phyloP scores from a whole-genome alignment of 2,329 filamentous ascomycete genomes.

The Dothidotthia symphoricarpi region DNA sequence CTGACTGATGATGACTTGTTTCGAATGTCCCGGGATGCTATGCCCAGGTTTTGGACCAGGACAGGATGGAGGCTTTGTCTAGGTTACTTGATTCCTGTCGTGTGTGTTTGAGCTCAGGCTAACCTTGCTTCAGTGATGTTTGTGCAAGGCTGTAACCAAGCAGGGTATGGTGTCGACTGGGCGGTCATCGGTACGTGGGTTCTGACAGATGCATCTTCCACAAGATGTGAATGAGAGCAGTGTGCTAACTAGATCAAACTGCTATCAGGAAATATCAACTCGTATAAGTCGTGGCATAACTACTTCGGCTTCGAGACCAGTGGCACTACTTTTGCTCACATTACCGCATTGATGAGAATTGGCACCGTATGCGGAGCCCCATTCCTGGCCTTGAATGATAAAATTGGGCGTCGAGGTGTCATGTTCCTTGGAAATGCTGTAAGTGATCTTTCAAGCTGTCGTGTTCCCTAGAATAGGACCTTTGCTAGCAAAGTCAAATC shows the following conservation, averaged over 20 bases:
- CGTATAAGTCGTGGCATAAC: constrained; percentile 44
- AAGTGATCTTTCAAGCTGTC: no score
- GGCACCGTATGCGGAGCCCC: constrained; percentile 49
- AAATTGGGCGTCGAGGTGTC: constrained; percentile 49
- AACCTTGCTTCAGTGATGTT: constrained; percentile 38
- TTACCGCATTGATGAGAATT: constrained; percentile 52
- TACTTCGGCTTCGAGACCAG: constrained; percentile 46
- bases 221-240: no score
- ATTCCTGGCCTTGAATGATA: constrained; percentile 47
- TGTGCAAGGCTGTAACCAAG: constrained; percentile 51
- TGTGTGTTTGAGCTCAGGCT: no score
- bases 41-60: constrained; percentile 42
- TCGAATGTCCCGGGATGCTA: constrained; percentile 44
- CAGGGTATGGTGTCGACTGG: constrained; percentile 53
- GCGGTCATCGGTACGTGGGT: constrained; percentile 43
- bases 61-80: constrained; percentile 44
- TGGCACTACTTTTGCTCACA: constrained; percentile 42
- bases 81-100: no score
- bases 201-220: neutral
- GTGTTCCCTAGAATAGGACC: no score
- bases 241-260: neutral
- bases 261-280: constrained; percentile 42
- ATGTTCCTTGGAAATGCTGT: constrained; percentile 48
- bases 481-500: no score
- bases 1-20: constrained; percentile 50